Base-by-base conservation (phyloP, 225 moss, liverwort and hornwort species). In the Marchantia paleacea region DNA sequence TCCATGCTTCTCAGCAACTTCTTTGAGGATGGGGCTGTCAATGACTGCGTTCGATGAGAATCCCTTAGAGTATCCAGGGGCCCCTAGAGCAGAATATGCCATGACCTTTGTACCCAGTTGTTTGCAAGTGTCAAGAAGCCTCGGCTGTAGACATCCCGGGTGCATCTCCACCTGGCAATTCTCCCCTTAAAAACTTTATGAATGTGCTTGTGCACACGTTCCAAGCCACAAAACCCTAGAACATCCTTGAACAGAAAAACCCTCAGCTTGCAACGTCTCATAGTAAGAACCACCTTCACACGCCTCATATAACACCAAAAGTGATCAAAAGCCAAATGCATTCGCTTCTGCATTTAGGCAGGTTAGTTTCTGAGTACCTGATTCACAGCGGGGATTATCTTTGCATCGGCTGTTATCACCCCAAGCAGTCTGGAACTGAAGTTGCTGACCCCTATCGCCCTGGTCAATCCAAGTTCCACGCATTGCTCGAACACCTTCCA, bases 391-490 rank as follows among this genome's bases (percentile, higher is more conserved):
- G 83, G 83, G 3, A 76, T 62, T 52, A 79, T 88, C 61, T 73
- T 88, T 12, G 82, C 88, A 62, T 83, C 49, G 31, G 82, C 22
- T 63, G 82, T 25, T 20, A 88, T 62, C 8, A 80, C 69, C 77
- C 79, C 61, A 15, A 88, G 51, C 1, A 0, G 52, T 71, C 78
- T 85, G 8, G 80, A 24, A 18, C 79, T 79, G 62, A 93, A 93
- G 68, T 87, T 91, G 61, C 85, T 89, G 22, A 88, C 81, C 30
- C 90, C 90, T 79, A 89, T 88, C 25, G 86, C 84, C 78, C 64
- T 90, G 2, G 81, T 55, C 47, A 90, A 77, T 6, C 88, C 86
- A 50, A 48, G 57, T 24, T 89, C 85, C 50, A 86, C 76, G 24
- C 73, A 53, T 30, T 75, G 58, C 62, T 90, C 90, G 70, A 93